Evolutionary conservation across 768 basidiomycete species (phyloP).

Genomic region (Cubamyces lactineus): DNA sequence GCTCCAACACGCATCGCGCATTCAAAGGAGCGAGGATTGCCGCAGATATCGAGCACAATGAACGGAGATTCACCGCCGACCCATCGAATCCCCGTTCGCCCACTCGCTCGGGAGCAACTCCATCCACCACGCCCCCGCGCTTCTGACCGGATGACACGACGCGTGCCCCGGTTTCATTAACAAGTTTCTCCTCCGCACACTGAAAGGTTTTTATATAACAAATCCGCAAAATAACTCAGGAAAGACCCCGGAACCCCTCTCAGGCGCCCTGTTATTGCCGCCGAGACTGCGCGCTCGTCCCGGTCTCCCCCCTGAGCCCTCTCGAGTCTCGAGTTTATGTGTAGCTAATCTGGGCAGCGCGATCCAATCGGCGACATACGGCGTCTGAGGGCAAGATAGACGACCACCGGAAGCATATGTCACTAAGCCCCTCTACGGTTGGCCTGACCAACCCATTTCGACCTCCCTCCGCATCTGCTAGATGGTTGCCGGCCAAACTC

Average conservation of each 20-base stretch:
- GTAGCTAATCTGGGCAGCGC: conserved; percentile 24
- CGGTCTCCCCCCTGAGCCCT: too few species aligned
- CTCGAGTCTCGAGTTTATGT: conserved; percentile 8
- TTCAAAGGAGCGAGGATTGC: conserved; percentile 11
- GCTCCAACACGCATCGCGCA: background rate
- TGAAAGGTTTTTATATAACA: background rate
- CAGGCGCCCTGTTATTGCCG: conserved; percentile 1
- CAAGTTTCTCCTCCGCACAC: background rate
- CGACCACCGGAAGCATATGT: background rate
- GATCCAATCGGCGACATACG: conserved; percentile 24
- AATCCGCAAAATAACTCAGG: conserved; percentile 1
- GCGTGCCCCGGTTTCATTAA: conserved; percentile 10
- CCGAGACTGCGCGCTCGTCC: background rate
- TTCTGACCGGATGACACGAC: conserved; percentile 22
- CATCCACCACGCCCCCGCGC: conserved; percentile 24
- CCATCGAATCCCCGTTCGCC: conserved; percentile 2
- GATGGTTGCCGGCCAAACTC: too few species aligned
- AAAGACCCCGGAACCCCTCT: conserved; percentile 7
- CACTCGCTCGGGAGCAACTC: conserved; percentile 11
- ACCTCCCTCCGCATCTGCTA: too few species aligned
- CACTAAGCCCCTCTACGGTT: background rate
- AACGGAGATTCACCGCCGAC: background rate
- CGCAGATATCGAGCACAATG: conserved; percentile 1
- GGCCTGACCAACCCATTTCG: too few species aligned
- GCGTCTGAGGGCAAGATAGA: background rate